Conservation (phyloP, 257 asterid species). For the Coffea eugenioides region DNA sequence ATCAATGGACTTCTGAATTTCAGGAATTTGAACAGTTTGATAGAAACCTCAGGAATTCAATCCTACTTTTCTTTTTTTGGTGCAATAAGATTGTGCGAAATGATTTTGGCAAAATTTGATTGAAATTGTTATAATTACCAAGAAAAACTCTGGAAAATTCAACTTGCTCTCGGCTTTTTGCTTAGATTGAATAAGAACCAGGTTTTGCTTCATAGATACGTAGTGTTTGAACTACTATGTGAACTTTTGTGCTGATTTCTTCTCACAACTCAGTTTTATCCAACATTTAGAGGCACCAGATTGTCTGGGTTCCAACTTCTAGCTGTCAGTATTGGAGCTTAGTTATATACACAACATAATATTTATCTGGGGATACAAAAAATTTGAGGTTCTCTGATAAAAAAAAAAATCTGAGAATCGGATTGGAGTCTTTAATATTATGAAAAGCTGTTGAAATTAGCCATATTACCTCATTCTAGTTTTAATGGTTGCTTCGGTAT, state of each 20-base stretch:
- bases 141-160: background rate
- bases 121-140: background rate
- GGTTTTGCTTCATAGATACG: background rate
- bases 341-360: too few species aligned
- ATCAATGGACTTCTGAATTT: background rate
- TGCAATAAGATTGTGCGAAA: too few species aligned
- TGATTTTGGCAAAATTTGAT: background rate
- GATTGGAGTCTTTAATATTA: background rate
- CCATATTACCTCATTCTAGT: background rate
- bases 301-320: background rate
- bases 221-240: background rate
- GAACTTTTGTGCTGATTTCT: background rate
- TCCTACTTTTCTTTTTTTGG: background rate
- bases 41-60: background rate
- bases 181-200: background rate
- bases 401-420: too few species aligned
- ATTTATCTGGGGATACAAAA: background rate
- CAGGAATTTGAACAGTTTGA: background rate
- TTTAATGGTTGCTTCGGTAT: too few species aligned
- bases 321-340: too few species aligned
- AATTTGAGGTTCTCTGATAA: background rate
- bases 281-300: background rate
- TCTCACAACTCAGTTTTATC: background rate
- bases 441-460: background rate
- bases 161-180: background rate